Evolutionary conservation across 306 rosid species (phyloP), one percentile per base, ranked within the genome.

Genomic region (Carpinus viminea): DNA sequence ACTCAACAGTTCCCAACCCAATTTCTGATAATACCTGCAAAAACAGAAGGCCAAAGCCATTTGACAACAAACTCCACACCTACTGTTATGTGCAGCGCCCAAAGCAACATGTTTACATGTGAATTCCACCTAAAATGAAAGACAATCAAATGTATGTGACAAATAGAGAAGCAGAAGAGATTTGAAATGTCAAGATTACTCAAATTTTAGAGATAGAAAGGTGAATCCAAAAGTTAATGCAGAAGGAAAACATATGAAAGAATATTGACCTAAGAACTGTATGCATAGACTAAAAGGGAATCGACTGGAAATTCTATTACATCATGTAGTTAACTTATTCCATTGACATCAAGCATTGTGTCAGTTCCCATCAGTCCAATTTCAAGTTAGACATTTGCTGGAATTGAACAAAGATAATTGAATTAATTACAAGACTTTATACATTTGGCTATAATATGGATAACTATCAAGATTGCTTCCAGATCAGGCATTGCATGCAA

Each of bases 21-120:
- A 15, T 36, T 38, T 79, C 73, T 7, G 47, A 77, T 74, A 36
- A 55, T 59, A 71, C 89, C 85, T 78, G 83, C 83, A 78, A 48
- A 48, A 64, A 50, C 76, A 80, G 7, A 24, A 73, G 76, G 16
- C 62, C 65, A 70, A n/a, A 73, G 66, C 18, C 70, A 76, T 73
- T 76, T 78, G 75, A 66, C 52, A 79, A 68, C 69, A 47, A 75
- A 15, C 31, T 21, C 4, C 50, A 41, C 47, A 7, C 10, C 72
- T 20, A 24, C 72, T 8, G 72, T 9, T 66, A 41, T 3, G 10
- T 66, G 50, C n/a, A 61, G 71, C 0, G 15, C 3, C 71, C 41
- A 61, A 61, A 28, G 43, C n/a, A 24, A 62, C 9, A 53, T 53
- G 21, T 6, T 31, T 15, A 31, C 20, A 66, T 18, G 26, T 3